phyloP scores from a whole-genome alignment of 2,329 filamentous ascomycete genomes.

The Emericellopsis cladophorae region DNA sequence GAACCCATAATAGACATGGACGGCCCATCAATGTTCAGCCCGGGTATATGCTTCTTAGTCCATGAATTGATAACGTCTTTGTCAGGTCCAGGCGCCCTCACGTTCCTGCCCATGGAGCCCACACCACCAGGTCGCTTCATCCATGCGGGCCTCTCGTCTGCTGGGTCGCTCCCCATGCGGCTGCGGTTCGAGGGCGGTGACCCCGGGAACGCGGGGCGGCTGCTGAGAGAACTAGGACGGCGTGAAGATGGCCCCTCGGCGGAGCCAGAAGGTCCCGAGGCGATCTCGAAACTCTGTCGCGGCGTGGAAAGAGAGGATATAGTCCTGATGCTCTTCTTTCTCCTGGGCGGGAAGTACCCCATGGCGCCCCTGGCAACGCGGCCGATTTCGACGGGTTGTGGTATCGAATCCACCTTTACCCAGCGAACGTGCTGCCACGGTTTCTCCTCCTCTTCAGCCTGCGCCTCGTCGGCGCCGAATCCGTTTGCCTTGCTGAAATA shows the following conservation, averaged over 20 bases:
- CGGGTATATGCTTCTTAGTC: constrained; percentile 72
- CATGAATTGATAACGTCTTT: constrained; percentile 76
- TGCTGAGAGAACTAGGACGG: constrained; percentile 28
- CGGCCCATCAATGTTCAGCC: constrained; percentile 58
- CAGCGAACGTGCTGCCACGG: constrained; percentile 83
- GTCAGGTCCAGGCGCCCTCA: constrained; percentile 67
- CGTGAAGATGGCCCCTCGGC: constrained; percentile 20
- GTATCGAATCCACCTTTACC: constrained; percentile 63
- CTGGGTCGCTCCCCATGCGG: constrained; percentile 22
- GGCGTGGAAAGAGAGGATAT: constrained; percentile 57
- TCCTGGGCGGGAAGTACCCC: constrained; percentile 82
- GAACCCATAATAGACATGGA: constrained; percentile 54
- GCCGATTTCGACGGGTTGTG: constrained; percentile 68
- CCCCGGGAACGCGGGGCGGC: constrained; percentile 17
- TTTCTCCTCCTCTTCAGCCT: constrained; percentile 38
- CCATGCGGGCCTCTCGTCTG: constrained; percentile 38
- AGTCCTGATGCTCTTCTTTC: constrained; percentile 68
- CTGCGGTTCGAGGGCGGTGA: constrained; percentile 22
- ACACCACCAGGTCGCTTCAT: constrained; percentile 81
- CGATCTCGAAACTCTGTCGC: constrained; percentile 49
- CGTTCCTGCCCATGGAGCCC: constrained; percentile 62
- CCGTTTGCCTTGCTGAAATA: constrained; percentile 27
- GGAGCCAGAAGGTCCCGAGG: constrained; percentile 27
- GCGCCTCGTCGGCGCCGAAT: constrained; percentile 9
- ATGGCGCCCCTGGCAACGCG: constrained; percentile 69